A percentile compares a stretch with the other conserved stretches of the same genome.
Conservation (phyloP, 208 protist genomes). For the Leishmania amazonensis region DNA sequence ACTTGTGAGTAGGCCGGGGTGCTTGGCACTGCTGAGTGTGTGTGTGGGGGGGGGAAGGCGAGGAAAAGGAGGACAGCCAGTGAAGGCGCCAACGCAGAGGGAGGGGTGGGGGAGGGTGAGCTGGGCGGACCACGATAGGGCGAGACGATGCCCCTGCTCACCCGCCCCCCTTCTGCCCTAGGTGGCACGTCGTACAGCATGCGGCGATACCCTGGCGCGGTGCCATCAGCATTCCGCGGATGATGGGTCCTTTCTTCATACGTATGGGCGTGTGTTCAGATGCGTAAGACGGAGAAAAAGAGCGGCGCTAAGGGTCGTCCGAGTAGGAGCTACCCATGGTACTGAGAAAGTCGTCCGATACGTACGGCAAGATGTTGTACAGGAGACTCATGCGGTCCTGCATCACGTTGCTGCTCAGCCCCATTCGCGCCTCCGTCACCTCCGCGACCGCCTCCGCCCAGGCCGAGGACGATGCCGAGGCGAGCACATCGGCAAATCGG, state of each 20-base stretch:
- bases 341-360: slow-evolving; percentile 51
- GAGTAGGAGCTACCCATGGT: slow-evolving; percentile 35
- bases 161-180: neutral
- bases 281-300: neutral
- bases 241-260: neutral
- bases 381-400: slow-evolving; percentile 50
- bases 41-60: neutral
- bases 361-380: slow-evolving; percentile 72
- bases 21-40: neutral
- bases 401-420: slow-evolving; percentile 26
- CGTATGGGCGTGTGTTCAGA: neutral
- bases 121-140: neutral
- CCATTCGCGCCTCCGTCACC: slow-evolving; percentile 34
- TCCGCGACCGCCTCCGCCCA: slow-evolving; percentile 44
- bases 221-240: neutral
- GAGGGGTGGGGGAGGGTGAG: neutral
- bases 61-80: neutral
- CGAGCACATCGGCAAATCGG: slow-evolving; percentile 65
- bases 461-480: slow-evolving; percentile 23
- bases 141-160: neutral
- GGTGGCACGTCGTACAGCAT: neutral
- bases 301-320: neutral
- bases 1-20: neutral
- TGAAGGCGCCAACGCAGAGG: neutral
- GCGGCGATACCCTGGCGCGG: neutral